Percentiles rank a stretch among this genome's conserved stretches.
phyloP scores from a whole-genome alignment of 139 green algal genomes.

The Chlamydomonas sp. region DNA sequence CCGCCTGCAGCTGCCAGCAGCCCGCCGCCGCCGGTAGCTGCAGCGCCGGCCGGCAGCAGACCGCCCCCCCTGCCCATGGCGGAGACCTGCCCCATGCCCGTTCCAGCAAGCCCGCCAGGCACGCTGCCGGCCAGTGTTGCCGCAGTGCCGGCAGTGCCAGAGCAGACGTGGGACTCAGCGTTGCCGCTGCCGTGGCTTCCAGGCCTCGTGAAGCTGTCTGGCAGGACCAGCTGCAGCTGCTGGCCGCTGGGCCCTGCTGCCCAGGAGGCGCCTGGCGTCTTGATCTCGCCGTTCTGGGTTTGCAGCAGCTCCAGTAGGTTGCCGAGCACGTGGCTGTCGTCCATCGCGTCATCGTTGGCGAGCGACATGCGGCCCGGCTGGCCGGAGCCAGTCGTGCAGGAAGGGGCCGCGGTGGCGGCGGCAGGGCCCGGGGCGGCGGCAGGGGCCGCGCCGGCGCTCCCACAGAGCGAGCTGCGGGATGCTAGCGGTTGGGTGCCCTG shows the following conservation, averaged over 20 bases:
- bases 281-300: neutral
- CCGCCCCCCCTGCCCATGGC: no score
- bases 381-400: neutral
- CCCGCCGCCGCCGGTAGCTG: no score
- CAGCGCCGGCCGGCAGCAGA: no score
- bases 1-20: no score
- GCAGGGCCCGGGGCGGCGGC: neutral
- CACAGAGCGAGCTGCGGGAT: no score
- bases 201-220: neutral
- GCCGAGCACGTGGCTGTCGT: slow-evolving; percentile 1
- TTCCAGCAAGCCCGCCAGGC: no score
- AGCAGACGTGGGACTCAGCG: neutral
- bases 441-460: no score
- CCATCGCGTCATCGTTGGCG: neutral
- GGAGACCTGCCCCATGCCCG: no score
- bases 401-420: neutral
- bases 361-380: slow-evolving; percentile 6
- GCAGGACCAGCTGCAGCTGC: neutral
- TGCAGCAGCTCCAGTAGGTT: slow-evolving; percentile 18
- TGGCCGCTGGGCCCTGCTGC: neutral
- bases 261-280: no score
- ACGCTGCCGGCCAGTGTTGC: neutral
- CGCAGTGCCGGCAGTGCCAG: neutral
- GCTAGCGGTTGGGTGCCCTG: no score
- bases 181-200: slow-evolving; percentile 16